A percentile compares a stretch with the other conserved stretches of the same genome.
Conservation (phyloP, 495 filamentous ascomycete genomes). For the Aspergillus ostianus region DNA sequence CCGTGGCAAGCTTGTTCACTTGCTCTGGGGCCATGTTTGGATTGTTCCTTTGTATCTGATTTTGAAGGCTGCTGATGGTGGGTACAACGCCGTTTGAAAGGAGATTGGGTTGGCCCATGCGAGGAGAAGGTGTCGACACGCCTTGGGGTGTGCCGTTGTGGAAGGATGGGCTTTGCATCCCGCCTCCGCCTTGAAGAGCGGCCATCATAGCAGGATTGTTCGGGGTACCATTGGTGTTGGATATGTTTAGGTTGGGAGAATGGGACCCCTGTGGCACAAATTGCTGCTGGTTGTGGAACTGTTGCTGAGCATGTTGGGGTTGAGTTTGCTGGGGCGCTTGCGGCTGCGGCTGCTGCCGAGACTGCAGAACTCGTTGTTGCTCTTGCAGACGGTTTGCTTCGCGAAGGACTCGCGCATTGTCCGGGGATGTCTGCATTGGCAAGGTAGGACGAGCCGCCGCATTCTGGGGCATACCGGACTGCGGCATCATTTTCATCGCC, state of each 20-base stretch:
- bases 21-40: constrained; percentile 58
- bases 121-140: constrained; percentile 51
- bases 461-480: constrained; percentile 65
- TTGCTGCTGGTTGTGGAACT: constrained; percentile 41
- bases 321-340: constrained; percentile 37
- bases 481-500: constrained; percentile 68
- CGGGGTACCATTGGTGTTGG: constrained; percentile 50
- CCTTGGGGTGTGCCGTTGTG: constrained; percentile 43
- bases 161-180: constrained; percentile 50
- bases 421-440: constrained; percentile 53
- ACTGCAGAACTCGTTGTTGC: constrained; percentile 63
- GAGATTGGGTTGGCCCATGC: constrained; percentile 49
- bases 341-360: constrained; percentile 56
- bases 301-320: constrained; percentile 39
- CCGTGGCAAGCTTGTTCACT: constrained; percentile 58
- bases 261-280: constrained; percentile 44
- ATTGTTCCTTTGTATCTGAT: constrained; percentile 50
- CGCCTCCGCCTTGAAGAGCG: constrained; percentile 48
- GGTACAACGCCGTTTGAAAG: constrained; percentile 55
- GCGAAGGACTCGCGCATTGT: constrained; percentile 50
- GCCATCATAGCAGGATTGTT: constrained; percentile 54
- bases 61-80: constrained; percentile 51
- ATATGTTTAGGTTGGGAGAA: constrained; percentile 42
- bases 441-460: constrained; percentile 58
- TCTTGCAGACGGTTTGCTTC: constrained; percentile 67